Conservation (phyloP, 345 rosid genomes). For the Clausena lansium region DNA sequence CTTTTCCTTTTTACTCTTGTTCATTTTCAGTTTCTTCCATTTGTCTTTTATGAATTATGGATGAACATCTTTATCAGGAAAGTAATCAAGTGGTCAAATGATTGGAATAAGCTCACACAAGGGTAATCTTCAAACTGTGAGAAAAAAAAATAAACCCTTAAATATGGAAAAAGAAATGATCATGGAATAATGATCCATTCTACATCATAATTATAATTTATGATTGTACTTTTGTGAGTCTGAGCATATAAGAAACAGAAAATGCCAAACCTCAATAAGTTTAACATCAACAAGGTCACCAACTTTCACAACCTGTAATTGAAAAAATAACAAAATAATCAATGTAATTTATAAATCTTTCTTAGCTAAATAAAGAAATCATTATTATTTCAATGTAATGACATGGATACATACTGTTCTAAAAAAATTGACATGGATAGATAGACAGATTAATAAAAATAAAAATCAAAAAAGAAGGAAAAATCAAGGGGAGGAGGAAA, state of each 20-base stretch:
- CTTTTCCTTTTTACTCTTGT: neutral
- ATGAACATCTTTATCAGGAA: neutral
- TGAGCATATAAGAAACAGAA: conserved; percentile 9
- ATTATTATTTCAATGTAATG: neutral
- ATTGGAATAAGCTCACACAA: neutral
- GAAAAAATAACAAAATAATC: conserved; percentile 14
- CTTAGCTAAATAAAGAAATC: neutral
- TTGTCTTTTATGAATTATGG: neutral
- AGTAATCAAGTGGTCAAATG: neutral
- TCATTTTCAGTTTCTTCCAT: neutral
- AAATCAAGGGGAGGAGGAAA: neutral
- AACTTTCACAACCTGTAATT: conserved; percentile 68
- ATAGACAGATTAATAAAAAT: neutral
- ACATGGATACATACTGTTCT: too few species aligned
- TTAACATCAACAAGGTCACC: conserved; percentile 94
- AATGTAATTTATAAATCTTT: neutral
- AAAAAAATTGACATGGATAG: neutral
- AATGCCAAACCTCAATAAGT: conserved; percentile 73
- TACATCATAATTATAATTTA: neutral
- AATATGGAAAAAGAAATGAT: neutral
- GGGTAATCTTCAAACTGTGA: neutral
- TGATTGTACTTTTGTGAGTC: neutral
- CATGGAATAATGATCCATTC: neutral
- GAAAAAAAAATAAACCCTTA: neutral
- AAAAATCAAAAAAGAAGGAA: neutral